phyloP scores from a whole-genome alignment of 73 alveolate genomes.

The Stentor roeselii region DNA sequence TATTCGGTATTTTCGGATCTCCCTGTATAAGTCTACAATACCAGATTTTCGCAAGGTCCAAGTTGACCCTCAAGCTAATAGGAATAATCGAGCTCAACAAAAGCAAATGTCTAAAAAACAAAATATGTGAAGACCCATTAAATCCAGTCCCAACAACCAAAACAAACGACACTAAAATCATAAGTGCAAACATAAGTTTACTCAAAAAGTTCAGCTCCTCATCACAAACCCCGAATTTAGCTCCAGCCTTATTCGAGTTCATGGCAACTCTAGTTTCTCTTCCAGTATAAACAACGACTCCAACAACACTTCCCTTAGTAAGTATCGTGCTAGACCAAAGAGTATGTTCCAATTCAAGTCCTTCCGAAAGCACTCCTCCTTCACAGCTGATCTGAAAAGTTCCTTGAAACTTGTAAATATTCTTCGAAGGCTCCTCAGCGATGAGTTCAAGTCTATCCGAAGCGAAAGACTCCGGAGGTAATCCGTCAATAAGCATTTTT shows the following conservation, averaged over 20 bases:
- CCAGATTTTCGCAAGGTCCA: conserved; percentile 81
- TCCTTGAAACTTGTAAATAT: conserved; percentile 76
- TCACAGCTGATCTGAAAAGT: conserved; percentile 32
- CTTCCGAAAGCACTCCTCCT: conserved; percentile 70
- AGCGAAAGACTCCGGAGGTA: too few relatives aligned
- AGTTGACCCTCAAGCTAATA: conserved; percentile 82
- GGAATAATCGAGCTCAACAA: conserved; percentile 85
- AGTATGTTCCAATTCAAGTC: conserved; percentile 86
- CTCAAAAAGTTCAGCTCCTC: conserved; percentile 70
- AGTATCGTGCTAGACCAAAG: conserved; percentile 94
- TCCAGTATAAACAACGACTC: conserved; percentile 84
- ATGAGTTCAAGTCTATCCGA: background rate
- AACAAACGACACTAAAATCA: conserved; percentile 67
- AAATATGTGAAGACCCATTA: conserved; percentile 56
- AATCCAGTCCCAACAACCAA: conserved; percentile 70
- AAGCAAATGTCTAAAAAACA: conserved; percentile 76
- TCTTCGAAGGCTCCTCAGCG: conserved; percentile 61
- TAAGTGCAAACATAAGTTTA: conserved; percentile 65
- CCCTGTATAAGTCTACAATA: conserved; percentile 65
- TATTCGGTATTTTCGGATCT: conserved; percentile 80
- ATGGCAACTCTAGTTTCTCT: conserved; percentile 78
- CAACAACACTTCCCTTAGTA: conserved; percentile 76
- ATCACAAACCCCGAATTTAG: conserved; percentile 82
- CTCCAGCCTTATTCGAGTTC: conserved; percentile 77
- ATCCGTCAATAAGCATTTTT: background rate